Percentiles rank a stretch among this genome's conserved stretches.
These are phyloP conservation scores for Phyllosticta citribraziliensis DNA, from an alignment of 2,329 filamentous ascomycete genomes.

Conservation along the genomic window DNA sequence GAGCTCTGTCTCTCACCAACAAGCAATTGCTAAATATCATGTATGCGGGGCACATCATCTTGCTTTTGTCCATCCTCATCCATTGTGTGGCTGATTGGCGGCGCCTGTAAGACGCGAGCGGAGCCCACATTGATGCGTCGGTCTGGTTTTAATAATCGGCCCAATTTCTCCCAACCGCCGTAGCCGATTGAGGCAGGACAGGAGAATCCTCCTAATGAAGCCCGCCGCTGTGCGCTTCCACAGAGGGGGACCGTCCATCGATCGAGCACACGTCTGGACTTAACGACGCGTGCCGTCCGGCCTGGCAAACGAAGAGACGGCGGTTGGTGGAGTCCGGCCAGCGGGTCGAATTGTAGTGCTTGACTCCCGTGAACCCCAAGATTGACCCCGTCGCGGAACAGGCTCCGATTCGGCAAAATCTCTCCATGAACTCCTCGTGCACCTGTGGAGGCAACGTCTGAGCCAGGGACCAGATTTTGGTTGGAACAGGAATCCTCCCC, in stretches of 20 bases:
- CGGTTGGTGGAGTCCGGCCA: not conserved
- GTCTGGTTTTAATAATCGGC: not conserved
- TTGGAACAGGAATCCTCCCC: not conserved
- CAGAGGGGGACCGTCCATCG: not conserved
- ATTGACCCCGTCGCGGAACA: not conserved
- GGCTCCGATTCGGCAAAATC: not conserved
- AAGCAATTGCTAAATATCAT: not conserved
- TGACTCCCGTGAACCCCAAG: not conserved
- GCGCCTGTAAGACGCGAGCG: not conserved
- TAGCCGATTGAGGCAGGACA: not conserved
- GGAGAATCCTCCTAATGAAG: not conserved
- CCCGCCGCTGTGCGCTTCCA: not conserved
- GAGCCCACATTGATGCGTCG: not conserved
- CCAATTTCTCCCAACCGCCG: not conserved
- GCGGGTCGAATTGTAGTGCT: not conserved
- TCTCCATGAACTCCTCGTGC: not conserved
- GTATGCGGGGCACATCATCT: not conserved
- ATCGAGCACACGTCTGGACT: not conserved
- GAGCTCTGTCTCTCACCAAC: not conserved
- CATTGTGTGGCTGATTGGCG: not conserved
- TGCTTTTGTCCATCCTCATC: not conserved
- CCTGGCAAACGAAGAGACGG: not conserved
- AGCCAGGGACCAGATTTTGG: not conserved
- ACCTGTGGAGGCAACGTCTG: not conserved
- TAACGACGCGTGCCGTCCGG: not conserved